phyloP scores from a whole-genome alignment of 805 yeast genomes.

The Candida alai region DNA sequence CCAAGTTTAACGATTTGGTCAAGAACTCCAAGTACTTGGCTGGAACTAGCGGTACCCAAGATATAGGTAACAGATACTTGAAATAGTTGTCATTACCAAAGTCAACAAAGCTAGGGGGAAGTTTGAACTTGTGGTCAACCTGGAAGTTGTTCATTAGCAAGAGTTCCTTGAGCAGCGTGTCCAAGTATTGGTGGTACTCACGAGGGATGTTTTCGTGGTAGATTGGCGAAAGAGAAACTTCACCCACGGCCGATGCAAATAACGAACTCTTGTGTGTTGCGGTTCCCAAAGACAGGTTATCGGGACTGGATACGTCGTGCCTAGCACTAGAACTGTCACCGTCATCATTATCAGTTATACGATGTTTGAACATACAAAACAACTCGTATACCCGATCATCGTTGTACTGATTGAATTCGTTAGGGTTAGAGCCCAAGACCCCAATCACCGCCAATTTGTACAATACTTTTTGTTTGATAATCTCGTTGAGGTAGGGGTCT shows the following conservation, averaged over 20 bases:
- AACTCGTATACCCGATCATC: conserved; percentile 30
- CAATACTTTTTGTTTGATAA: conserved; percentile 29
- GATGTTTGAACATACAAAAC: conserved; percentile 27
- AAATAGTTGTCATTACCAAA: conserved; percentile 19
- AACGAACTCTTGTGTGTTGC: too few relatives aligned
- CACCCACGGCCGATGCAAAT: conserved; percentile 15
- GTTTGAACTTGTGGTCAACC: conserved; percentile 19
- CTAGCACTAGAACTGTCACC: too few relatives aligned
- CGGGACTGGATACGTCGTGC: too few relatives aligned
- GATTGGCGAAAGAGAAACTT: conserved; percentile 12
- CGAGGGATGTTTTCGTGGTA: conserved; percentile 12
- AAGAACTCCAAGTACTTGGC: conserved; percentile 20
- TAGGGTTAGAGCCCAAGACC: conserved; percentile 31
- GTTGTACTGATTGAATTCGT: conserved; percentile 16
- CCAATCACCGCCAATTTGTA: conserved; percentile 36
- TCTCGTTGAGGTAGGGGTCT: conserved; percentile 27
- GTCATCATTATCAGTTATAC: conserved; percentile 16
- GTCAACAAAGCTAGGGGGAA: conserved; percentile 25
- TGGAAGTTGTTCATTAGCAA: conserved; percentile 17
- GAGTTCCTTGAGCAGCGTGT: conserved; percentile 22
- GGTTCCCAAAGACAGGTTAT: too few relatives aligned
- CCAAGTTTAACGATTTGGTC: conserved; percentile 21
- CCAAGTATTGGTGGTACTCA: conserved; percentile 18
- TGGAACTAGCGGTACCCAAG: conserved; percentile 38
- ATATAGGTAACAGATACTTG: conserved; percentile 31